Evolutionary conservation across 768 basidiomycete species (phyloP), one percentile per base, ranked within the genome.

Genomic region (Obba rivulosa): DNA sequence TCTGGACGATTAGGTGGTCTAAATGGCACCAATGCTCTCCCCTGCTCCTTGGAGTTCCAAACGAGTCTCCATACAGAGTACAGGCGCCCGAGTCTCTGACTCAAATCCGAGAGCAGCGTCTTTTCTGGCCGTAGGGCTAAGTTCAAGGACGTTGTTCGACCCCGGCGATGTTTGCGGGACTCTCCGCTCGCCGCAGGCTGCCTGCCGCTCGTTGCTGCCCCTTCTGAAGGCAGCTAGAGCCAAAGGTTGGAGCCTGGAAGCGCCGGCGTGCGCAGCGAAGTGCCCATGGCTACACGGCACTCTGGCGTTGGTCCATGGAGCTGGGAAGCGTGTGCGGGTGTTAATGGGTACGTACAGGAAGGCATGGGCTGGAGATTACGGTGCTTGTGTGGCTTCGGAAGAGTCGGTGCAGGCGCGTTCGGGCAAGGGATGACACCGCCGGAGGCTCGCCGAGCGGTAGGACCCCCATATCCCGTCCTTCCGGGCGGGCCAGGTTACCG

Each of bases 161-260:
- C 71, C 76, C 77, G 80, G 80, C 62, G 72, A 71, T 42, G 62
- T 79, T 80, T 73, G 51, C 49, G 72, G 59, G 60, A 55, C 62
- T 57, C 75, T 75, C 60, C 68, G 72, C 69, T 69, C 67, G 65
- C 79, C 80, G 77, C 77, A 74, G 75, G 64, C 71, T 68, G 59
- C 69, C 62, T 42, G 50, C 47, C 18, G 54, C 55, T 50, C 52
- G 57, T 42, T 55, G 61, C 58, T 49, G 50, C 53, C 28, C 51
- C 17, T 41, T 48, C 55, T 49, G 45, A 54, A 45, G 54, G 46
- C 48, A 46, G 56, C 55, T 57, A 64, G 51, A 48, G 41, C 48
- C 54, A 48, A 53, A 58, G 57, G 70, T 57, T 48, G 71, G 68
- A 69, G 70, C 65, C 65, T 72, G 70, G 54, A 80, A 80, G 71